Evolutionary conservation across 257 asterid genomes (phyloP).

Genomic region (Marsdenia floribunda): DNA sequence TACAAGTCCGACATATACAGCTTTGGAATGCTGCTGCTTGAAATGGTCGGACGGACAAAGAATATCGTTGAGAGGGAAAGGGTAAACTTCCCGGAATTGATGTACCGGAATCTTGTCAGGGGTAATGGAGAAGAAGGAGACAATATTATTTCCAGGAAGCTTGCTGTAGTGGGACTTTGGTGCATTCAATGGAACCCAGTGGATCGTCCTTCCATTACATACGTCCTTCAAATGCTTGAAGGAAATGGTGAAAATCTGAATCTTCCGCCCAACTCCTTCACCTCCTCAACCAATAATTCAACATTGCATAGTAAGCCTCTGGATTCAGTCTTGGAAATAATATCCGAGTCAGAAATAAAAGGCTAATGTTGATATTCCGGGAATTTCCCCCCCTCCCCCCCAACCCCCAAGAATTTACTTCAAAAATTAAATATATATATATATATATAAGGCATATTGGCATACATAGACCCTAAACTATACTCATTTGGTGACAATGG

Average conservation of each 20-base stretch:
- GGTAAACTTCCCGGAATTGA: constrained; percentile 33
- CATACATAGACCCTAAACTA: too few species aligned
- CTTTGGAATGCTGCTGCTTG: constrained; percentile 32
- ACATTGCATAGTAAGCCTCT: not conserved
- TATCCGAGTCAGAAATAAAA: not conserved
- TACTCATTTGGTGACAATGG: too few species aligned
- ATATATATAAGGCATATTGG: too few species aligned
- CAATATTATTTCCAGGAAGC: constrained; percentile 9
- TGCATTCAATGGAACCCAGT: constrained; percentile 35
- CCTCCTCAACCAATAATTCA: not conserved
- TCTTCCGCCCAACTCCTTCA: not conserved
- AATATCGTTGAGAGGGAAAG: constrained; percentile 26
- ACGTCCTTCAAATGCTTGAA: constrained; percentile 35
- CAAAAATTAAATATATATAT: too few species aligned
- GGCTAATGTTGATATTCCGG: not conserved
- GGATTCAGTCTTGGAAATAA: not conserved
- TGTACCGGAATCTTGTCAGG: constrained; percentile 20
- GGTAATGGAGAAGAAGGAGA: constrained; percentile 7
- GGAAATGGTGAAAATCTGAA: constrained; percentile 12
- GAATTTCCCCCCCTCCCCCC: too few species aligned
- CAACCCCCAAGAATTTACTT: too few species aligned
- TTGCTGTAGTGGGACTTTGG: constrained; percentile 30
- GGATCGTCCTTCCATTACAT: constrained; percentile 31
- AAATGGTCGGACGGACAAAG: constrained; percentile 41
- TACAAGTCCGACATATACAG: constrained; percentile 6